Percentiles rank a stretch among this genome's conserved stretches.
phyloP scores from a whole-genome alignment of 2,329 filamentous ascomycete species.

The Diaporthe aspalathi region DNA sequence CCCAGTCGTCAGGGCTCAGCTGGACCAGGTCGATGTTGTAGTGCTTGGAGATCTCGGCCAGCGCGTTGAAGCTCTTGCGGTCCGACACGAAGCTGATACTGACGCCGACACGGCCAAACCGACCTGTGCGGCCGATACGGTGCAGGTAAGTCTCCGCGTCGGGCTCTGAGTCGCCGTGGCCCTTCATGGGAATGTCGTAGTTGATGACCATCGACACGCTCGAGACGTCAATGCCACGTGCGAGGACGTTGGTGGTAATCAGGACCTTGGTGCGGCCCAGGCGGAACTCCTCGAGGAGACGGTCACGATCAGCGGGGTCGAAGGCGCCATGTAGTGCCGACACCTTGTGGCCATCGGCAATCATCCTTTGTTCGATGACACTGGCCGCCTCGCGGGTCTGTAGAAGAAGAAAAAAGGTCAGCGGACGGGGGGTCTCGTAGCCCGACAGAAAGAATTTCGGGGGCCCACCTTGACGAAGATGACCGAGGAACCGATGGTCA shows the following conservation, averaged over 20 bases:
- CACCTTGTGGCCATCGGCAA: slow-evolving; percentile 89
- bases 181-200: slow-evolving; percentile 86
- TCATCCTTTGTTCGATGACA: slow-evolving; percentile 88
- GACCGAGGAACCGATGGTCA: slow-evolving; percentile 97
- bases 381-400: slow-evolving; percentile 87
- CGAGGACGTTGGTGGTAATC: slow-evolving; percentile 96
- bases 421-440: slow-evolving; percentile 6
- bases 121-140: slow-evolving; percentile 95
- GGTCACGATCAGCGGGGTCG: slow-evolving; percentile 85
- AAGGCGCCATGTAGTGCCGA: slow-evolving; percentile 89
- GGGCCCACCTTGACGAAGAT: slow-evolving; percentile 89
- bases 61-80: slow-evolving; percentile 80
- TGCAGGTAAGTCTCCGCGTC: slow-evolving; percentile 97
- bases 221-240: slow-evolving; percentile 92
- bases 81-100: slow-evolving; percentile 95
- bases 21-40: slow-evolving; percentile 85
- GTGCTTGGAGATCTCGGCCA: slow-evolving; percentile 82
- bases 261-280: slow-evolving; percentile 91
- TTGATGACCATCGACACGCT: slow-evolving; percentile 98
- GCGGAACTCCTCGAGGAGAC: slow-evolving; percentile 87
- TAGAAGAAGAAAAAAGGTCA: slow-evolving; percentile 35
- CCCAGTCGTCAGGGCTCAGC: slow-evolving; percentile 90
- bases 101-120: slow-evolving; percentile 96
- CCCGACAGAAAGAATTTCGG: not conserved
- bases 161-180: slow-evolving; percentile 80